Conservation (phyloP, 2,329 filamentous ascomycete genomes). For the Fusarium nisikadoi region DNA sequence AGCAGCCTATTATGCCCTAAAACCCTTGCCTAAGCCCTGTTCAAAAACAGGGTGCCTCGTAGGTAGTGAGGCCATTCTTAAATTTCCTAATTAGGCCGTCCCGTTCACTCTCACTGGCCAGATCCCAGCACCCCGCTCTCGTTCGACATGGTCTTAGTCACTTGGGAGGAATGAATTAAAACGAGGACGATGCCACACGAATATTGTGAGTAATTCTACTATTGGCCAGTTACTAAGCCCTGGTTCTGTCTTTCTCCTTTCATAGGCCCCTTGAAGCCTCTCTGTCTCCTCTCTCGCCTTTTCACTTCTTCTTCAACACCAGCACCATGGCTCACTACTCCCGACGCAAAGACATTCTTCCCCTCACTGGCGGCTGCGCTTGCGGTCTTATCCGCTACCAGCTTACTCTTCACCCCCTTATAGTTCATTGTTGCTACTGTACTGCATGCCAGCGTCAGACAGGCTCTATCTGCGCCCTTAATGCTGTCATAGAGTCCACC, state of each 20-base stretch:
- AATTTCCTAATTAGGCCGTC: slow-evolving; percentile 47
- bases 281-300: not conserved
- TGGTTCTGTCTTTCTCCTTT: not conserved
- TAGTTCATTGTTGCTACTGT: slow-evolving; percentile 60
- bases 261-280: not conserved
- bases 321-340: slow-evolving; percentile 41
- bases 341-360: slow-evolving; percentile 40
- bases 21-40: no score
- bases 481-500: slow-evolving; percentile 55
- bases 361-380: slow-evolving; percentile 65
- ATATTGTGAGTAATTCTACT: not conserved
- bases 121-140: slow-evolving; percentile 34
- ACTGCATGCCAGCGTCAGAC: slow-evolving; percentile 58
- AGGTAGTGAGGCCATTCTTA: not conserved
- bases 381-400: slow-evolving; percentile 77
- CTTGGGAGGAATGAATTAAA: slow-evolving; percentile 8
- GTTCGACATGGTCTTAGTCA: slow-evolving; percentile 1
- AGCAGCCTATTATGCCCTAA: no score
- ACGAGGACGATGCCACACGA: slow-evolving; percentile 6
- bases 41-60: no score
- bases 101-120: slow-evolving; percentile 45
- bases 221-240: not conserved
- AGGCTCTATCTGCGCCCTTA: slow-evolving; percentile 53
- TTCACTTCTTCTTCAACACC: not conserved
- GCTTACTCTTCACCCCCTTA: slow-evolving; percentile 64